These are phyloP conservation scores for Leptodontidium sp. DNA, from an alignment of 2,329 filamentous ascomycete species.

Conservation along the genomic window DNA sequence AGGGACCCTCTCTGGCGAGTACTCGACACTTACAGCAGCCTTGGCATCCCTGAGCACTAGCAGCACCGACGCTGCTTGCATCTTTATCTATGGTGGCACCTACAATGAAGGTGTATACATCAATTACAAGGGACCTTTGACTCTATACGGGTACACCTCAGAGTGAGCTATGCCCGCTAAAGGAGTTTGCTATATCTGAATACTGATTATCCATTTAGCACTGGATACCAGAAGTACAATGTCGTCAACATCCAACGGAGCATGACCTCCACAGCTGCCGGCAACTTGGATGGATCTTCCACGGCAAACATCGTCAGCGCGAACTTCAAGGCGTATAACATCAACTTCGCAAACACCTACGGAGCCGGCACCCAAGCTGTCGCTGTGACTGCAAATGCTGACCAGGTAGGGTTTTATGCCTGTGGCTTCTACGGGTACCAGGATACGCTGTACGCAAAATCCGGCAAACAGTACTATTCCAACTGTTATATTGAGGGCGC, in stretches of 20 bases:
- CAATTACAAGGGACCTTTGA: slow-evolving; percentile 26
- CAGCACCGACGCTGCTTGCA: slow-evolving; percentile 36
- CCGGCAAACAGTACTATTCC: slow-evolving; percentile 62
- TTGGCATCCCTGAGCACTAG: no score
- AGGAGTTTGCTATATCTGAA: no score
- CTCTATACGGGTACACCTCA: slow-evolving; percentile 50
- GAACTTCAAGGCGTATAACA: slow-evolving; percentile 47
- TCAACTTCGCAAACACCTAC: slow-evolving; percentile 48
- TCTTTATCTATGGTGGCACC: slow-evolving; percentile 62
- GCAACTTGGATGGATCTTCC: slow-evolving; percentile 51
- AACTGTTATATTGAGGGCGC: slow-evolving; percentile 61
- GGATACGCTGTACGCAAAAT: slow-evolving; percentile 59
- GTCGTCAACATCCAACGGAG: slow-evolving; percentile 25
- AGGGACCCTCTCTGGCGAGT: no score
- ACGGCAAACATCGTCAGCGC: slow-evolving; percentile 56
- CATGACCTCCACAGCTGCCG: slow-evolving; percentile 26
- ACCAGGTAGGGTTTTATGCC: slow-evolving; percentile 46
- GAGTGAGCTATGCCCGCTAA: no score
- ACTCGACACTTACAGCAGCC: no score
- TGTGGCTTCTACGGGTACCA: slow-evolving; percentile 63
- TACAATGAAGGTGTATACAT: slow-evolving; percentile 61
- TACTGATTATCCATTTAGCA: slow-evolving; percentile 33
- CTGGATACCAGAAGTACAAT: slow-evolving; percentile 24
- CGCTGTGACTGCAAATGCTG: slow-evolving; percentile 58
- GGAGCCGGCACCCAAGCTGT: slow-evolving; percentile 59